These are phyloP conservation scores for Annulohypoxylon maeteangense DNA, from an alignment of 495 filamentous ascomycete genomes.

Conservation along the genomic window DNA sequence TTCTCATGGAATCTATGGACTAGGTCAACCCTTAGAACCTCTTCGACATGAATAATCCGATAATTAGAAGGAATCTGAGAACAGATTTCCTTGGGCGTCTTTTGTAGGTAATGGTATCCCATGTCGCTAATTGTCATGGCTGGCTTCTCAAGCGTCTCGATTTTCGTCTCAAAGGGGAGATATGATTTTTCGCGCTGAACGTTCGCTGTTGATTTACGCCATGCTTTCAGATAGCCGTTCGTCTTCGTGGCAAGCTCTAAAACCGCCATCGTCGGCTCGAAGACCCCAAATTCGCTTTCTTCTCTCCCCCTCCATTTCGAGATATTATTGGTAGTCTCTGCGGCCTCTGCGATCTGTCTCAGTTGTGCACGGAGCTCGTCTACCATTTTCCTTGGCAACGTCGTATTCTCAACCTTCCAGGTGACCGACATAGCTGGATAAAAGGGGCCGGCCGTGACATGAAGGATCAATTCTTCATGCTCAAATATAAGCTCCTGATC, in stretches of 20 bases:
- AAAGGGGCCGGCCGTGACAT: conserved; percentile 30
- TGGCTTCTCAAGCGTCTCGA: neutral
- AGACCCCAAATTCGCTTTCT: conserved; percentile 29
- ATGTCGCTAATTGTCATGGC: conserved; percentile 32
- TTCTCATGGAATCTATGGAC: conserved; percentile 42
- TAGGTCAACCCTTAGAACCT: conserved; percentile 51
- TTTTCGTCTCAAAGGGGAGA: conserved; percentile 26
- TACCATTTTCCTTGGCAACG: conserved; percentile 32
- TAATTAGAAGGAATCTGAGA: conserved; percentile 42
- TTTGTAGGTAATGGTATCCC: conserved; percentile 43
- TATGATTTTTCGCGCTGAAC: neutral
- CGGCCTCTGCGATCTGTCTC: conserved; percentile 8
- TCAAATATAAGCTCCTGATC: conserved; percentile 35
- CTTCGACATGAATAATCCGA: conserved; percentile 57
- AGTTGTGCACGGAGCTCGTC: conserved; percentile 41
- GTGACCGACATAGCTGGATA: conserved; percentile 40
- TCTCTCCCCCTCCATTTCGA: conserved; percentile 33
- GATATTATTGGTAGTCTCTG: conserved; percentile 33
- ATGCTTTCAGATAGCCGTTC: conserved; percentile 20
- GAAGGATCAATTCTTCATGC: conserved; percentile 36
- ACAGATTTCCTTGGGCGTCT: conserved; percentile 52
- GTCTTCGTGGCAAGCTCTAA: conserved; percentile 35
- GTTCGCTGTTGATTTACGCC: conserved; percentile 9
- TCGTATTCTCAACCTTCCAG: conserved; percentile 41
- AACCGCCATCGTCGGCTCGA: conserved; percentile 34